A percentile compares a stretch with the other conserved stretches of the same genome.
These are phyloP conservation scores for Fusarium albidum DNA, from an alignment of 2,329 filamentous ascomycete species.

Conservation along the genomic window DNA sequence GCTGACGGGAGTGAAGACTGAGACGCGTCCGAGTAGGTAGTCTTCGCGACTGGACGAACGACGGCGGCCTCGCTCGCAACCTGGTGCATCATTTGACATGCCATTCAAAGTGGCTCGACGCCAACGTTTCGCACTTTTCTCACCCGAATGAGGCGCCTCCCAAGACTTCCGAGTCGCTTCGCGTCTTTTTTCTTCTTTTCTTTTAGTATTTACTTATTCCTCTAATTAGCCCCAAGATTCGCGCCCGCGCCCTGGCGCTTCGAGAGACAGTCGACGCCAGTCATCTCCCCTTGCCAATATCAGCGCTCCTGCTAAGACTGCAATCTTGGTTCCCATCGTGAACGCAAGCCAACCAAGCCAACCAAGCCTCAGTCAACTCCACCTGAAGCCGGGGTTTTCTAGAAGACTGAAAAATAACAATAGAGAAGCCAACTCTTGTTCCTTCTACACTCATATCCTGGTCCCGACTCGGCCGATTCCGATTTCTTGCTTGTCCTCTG, in stretches of 20 bases:
- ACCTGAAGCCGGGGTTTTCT: slow-evolving; percentile 15
- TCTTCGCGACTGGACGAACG: background rate
- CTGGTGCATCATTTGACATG: background rate
- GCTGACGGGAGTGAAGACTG: slow-evolving; percentile 5
- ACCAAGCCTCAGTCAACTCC: background rate
- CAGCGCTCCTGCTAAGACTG: slow-evolving; percentile 10
- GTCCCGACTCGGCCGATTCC: slow-evolving; percentile 12
- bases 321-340: slow-evolving; percentile 13
- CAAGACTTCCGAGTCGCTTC: background rate
- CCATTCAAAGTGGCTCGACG: slow-evolving; percentile 17
- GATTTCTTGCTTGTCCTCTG: slow-evolving; percentile 10
- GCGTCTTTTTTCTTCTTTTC: background rate
- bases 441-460: background rate
- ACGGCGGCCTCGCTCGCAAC: background rate
- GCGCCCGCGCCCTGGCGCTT: too few species aligned
- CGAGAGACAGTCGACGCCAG: slow-evolving; percentile 5
- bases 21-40: background rate
- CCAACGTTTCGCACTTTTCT: slow-evolving; percentile 27
- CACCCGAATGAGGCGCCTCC: slow-evolving; percentile 4
- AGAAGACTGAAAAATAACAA: background rate
- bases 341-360: too few species aligned
- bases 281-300: slow-evolving; percentile 36
- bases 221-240: background rate
- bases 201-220: too few species aligned
- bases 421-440: background rate